Evolutionary conservation across 371 early-diverging fungal species (phyloP), one percentile per base, ranked within the genome.

Genomic region (Parasitella parasitica): DNA sequence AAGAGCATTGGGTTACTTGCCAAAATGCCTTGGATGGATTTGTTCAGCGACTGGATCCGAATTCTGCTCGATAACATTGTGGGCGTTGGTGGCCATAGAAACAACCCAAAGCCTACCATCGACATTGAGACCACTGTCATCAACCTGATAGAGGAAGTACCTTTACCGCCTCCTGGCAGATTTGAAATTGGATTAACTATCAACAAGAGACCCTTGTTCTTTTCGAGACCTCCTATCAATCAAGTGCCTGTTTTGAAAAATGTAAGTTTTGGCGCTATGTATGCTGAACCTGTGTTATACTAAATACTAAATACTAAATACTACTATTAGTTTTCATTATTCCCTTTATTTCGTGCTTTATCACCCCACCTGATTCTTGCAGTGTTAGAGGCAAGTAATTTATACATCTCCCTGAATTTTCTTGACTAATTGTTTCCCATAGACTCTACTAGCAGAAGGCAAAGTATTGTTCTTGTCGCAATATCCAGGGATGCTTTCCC

Each of bases 161-260:
- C 86, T 30, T 61, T 91, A 24, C 94, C 94, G 20, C 93, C 94
- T 12, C 90, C 92, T 39, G 94, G 94, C 12, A 84, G 86, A 64
- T 81, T 88, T 43, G 93, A 94, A 69, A 82, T 93, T 26, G 85
- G 82, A 5, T 77, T 94, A 36, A 79, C 81, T 0, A 75, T 92
- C 60, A 86, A 87, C 32, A 70, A 81, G 52, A 73, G 82, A 30
- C 64, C 81, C n/a, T 73, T 94, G 20, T 92, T 84, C 59, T 83
- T 87, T 39, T 86, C 90, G 3, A 64, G 93, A 34, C 94, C 94
- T 1, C 86, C 93, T 4, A 78, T 91, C 12, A 94, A 94, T 61
- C 79, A 86, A 43, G 89, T 91, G 0, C 89, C 91, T 6, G 74
- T 86, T 7, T 66, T 94, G 46, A 89, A 91, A 70, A 91, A 94